Conservation (phyloP, 2,329 filamentous ascomycete species). For the Cordyceps farinosa region DNA sequence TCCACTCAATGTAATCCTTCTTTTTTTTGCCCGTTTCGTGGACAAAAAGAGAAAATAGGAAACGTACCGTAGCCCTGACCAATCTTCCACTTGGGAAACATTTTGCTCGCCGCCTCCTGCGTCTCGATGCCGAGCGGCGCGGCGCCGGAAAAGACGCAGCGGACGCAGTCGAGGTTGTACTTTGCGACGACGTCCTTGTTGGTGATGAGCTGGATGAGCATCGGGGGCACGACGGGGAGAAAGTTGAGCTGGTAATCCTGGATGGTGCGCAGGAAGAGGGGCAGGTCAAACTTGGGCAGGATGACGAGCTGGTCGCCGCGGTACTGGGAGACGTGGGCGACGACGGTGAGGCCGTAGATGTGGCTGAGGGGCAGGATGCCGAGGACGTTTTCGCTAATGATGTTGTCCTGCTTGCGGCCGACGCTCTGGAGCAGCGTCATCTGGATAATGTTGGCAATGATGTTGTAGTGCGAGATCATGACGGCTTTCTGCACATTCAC, state of each 20-base stretch:
- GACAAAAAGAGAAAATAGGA: not conserved
- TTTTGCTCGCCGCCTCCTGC: slow-evolving; percentile 55
- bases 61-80: slow-evolving; percentile 67
- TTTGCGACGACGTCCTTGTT: slow-evolving; percentile 56
- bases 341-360: slow-evolving; percentile 73
- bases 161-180: slow-evolving; percentile 67
- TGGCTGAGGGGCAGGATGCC: slow-evolving; percentile 78
- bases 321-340: slow-evolving; percentile 62
- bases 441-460: slow-evolving; percentile 73
- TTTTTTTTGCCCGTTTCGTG: too few relatives aligned
- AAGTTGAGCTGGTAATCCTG: slow-evolving; percentile 65
- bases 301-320: slow-evolving; percentile 71
- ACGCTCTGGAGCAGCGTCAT: slow-evolving; percentile 44
- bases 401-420: slow-evolving; percentile 33
- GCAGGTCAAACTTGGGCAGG: slow-evolving; percentile 71
- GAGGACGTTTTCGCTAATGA: slow-evolving; percentile 48
- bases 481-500: slow-evolving; percentile 63
- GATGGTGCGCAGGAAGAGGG: slow-evolving; percentile 59
- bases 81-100: slow-evolving; percentile 63
- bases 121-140: slow-evolving; percentile 71
- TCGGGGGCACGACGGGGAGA: slow-evolving; percentile 71
- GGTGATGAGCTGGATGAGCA: slow-evolving; percentile 70
- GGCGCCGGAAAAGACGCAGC: slow-evolving; percentile 65
- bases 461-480: slow-evolving; percentile 76
- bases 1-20: not conserved